Conservation (phyloP, 2,329 filamentous ascomycete species). For the Fusarium xylarioides region DNA sequence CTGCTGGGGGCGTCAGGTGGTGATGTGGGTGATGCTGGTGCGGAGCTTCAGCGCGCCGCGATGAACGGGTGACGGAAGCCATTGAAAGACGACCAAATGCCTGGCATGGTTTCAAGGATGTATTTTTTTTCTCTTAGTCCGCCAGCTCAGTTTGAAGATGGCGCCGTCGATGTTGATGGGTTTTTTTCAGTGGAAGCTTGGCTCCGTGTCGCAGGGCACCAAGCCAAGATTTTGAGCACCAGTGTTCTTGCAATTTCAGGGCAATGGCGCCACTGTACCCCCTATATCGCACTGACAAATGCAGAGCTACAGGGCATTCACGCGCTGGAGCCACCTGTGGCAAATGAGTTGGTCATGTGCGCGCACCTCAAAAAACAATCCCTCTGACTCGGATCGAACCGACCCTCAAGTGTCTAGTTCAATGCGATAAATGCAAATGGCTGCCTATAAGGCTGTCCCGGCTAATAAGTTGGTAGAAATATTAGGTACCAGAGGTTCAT, state of each 20-base stretch:
- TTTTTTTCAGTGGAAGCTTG: constrained; percentile 37
- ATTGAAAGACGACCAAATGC: constrained; percentile 52
- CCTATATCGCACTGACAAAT: constrained; percentile 17
- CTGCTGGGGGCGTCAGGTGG: constrained; percentile 43
- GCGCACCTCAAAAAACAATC: neutral
- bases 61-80: constrained; percentile 63
- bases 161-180: constrained; percentile 40
- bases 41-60: constrained; percentile 59
- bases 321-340: constrained; percentile 14
- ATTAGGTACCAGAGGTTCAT: neutral
- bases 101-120: constrained; percentile 50
- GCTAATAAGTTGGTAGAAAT: neutral
- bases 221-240: constrained; percentile 21
- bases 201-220: constrained; percentile 3
- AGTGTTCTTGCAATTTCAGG: constrained; percentile 9
- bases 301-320: constrained; percentile 7
- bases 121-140: constrained; percentile 33
- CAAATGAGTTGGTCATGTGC: neutral
- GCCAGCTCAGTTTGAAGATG: constrained; percentile 41
- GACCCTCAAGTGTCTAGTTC: neutral
- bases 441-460: neutral
- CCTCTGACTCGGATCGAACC: neutral
- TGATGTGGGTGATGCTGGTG: constrained; percentile 49
- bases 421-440: neutral
- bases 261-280: constrained; percentile 10